Conservation (phyloP, 2,329 filamentous ascomycete species). For the Sporothrix curviconia region DNA sequence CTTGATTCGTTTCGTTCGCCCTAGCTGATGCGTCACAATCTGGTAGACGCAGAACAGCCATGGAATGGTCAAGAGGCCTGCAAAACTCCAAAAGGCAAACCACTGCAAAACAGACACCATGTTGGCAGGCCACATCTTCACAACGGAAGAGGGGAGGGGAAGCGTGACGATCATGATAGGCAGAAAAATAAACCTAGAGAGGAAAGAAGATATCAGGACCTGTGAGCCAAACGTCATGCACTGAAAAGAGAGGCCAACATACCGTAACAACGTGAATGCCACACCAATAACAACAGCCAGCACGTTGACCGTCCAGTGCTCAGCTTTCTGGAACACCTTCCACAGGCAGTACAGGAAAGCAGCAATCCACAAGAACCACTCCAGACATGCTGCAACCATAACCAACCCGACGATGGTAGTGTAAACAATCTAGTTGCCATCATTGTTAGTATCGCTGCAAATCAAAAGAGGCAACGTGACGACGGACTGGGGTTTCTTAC, state of each 20-base stretch:
- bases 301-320: slow-evolving; percentile 74
- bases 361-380: slow-evolving; percentile 94
- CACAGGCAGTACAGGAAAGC: slow-evolving; percentile 86
- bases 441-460: background rate
- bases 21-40: slow-evolving; percentile 79
- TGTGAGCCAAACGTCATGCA: background rate
- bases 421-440: slow-evolving; percentile 66
- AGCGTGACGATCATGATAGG: slow-evolving; percentile 93
- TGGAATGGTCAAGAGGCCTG: slow-evolving; percentile 74
- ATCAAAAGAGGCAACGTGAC: background rate
- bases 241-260: slow-evolving; percentile 24
- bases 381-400: slow-evolving; percentile 77
- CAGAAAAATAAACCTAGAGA: slow-evolving; percentile 73
- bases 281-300: slow-evolving; percentile 67
- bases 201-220: too few relatives aligned
- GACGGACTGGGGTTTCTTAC: slow-evolving; percentile 27
- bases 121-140: slow-evolving; percentile 60
- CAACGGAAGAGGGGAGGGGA: slow-evolving; percentile 68
- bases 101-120: slow-evolving; percentile 75
- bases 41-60: slow-evolving; percentile 93
- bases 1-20: slow-evolving; percentile 74
- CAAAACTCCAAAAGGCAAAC: slow-evolving; percentile 94
- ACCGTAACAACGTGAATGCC: slow-evolving; percentile 71
- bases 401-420: slow-evolving; percentile 72
- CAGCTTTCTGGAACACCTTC: slow-evolving; percentile 85